Evolutionary conservation across 1,139 yeast genomes (phyloP), one percentile per base, ranked within the genome.

Genomic region (Suhomyces panamericanus): DNA sequence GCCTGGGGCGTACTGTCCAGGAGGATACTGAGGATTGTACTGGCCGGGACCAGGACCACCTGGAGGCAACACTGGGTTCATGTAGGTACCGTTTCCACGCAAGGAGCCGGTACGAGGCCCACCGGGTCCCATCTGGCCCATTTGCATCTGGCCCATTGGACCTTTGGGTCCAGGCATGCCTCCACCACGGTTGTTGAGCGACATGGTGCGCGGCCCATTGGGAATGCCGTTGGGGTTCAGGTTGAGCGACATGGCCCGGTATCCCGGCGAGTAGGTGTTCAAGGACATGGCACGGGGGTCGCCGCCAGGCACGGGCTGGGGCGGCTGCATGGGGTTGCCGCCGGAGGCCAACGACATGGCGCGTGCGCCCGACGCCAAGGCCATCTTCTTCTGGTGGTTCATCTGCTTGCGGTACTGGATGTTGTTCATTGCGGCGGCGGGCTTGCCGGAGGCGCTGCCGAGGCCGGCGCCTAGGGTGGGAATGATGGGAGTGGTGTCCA

Each of bases 401-500:
- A 82, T 75, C 53, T 78, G 84, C 54, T 84, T 85, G 51, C 95
- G 69, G 58, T 86, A 85, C 49, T 82, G 83, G 9, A 79, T 68
- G 53, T 79, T 83, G 50, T 67, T 73, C 57, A 67, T 56, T 33
- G 61, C 59, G 33, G 63, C 56, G 34, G 61, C 59, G 32, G 63
- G 58, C 11, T 56, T 53, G 28, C 57, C 57, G 13, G 50, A 38
- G 9, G 49, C 42, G 24, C 42, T 43, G 2, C 41, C 44, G n/a
- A 45, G 30, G 7, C 54, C 50, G 10, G 55, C 47, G 0, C 75
- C 71, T 11, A 85, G 46, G 0, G 88, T 83, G 9, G 95, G 95
- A 35, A 86, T 85, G 51, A 84, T 80, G 4, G 93, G 91, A 0
- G 88, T 76, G 0, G 90, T 76, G 54, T 83, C 89, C 44, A 69